phyloP scores from a whole-genome alignment of 495 filamentous ascomycete genomes.

The Tuber magnatum region DNA sequence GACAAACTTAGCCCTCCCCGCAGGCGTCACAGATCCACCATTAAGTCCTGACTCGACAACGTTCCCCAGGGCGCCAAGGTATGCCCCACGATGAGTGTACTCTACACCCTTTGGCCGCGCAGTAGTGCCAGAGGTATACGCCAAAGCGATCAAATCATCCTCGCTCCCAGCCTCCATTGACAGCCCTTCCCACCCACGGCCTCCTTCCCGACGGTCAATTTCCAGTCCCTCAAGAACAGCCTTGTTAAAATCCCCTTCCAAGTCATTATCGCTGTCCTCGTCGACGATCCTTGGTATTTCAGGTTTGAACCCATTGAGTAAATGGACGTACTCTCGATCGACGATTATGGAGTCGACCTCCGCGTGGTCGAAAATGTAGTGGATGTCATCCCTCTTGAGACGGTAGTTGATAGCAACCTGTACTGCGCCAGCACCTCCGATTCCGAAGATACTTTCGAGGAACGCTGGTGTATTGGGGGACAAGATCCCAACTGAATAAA shows the following conservation, averaged over 20 bases:
- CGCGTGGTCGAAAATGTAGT: constrained; percentile 75
- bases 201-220: constrained; percentile 56
- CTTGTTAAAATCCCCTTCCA: constrained; percentile 73
- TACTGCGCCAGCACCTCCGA: constrained; percentile 74
- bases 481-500: constrained; percentile 58
- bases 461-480: constrained; percentile 92
- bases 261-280: constrained; percentile 73
- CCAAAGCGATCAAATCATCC: constrained; percentile 71
- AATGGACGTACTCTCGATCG: constrained; percentile 64
- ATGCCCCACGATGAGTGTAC: constrained; percentile 79
- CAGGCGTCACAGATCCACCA: constrained; percentile 40
- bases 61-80: constrained; percentile 77
- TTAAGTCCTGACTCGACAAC: constrained; percentile 84
- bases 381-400: constrained; percentile 76
- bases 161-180: constrained; percentile 62
- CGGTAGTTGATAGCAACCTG: constrained; percentile 86
- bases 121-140: constrained; percentile 91
- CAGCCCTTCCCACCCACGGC: constrained; percentile 69
- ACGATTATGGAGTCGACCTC: constrained; percentile 82
- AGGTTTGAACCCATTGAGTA: constrained; percentile 65
- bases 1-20: constrained; percentile 32
- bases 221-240: constrained; percentile 73
- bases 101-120: constrained; percentile 88
- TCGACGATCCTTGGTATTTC: constrained; percentile 67
- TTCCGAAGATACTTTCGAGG: constrained; percentile 80